A percentile compares a stretch with the other conserved stretches of the same genome.
Conservation (phyloP, 2,329 filamentous ascomycete genomes). For the Thelonectria olida region DNA sequence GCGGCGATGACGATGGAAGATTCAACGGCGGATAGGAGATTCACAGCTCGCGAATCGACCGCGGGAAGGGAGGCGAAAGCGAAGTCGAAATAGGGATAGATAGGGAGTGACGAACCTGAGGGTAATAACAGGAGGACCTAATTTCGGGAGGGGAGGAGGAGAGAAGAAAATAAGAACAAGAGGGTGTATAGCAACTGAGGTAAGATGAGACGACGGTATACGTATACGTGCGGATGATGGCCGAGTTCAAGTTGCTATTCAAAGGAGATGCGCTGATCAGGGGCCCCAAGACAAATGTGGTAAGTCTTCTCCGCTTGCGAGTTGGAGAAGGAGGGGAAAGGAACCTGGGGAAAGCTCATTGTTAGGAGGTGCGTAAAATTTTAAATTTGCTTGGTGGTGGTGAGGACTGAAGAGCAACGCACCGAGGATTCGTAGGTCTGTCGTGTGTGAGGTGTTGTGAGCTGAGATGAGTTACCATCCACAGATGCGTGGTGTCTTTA, state of each 20-base stretch:
- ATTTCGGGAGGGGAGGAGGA: constrained; percentile 17
- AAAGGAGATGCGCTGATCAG: constrained; percentile 26
- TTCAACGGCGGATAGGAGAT: constrained; percentile 1
- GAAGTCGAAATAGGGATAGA: constrained; percentile 15
- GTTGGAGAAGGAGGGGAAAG: constrained; percentile 6
- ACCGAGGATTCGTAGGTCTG: too few species aligned
- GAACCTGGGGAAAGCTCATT: neutral
- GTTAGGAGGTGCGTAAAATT: neutral
- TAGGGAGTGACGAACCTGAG: constrained; percentile 24
- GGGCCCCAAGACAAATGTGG: constrained; percentile 21
- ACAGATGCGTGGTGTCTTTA: neutral
- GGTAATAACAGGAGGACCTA: constrained; percentile 20
- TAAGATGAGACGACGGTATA: constrained; percentile 13
- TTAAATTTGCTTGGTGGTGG: neutral
- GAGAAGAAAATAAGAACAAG: constrained; percentile 19
- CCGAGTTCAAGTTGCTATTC: constrained; percentile 33
- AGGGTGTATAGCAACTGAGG: constrained; percentile 7
- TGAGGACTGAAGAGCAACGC: neutral
- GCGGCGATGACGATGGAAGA: too few species aligned
- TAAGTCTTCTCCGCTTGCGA: constrained; percentile 9
- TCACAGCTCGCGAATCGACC: constrained; percentile 31
- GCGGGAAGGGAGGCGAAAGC: constrained; percentile 1
- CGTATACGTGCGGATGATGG: constrained; percentile 29
- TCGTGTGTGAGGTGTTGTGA: neutral
- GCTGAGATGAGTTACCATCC: neutral